A percentile compares a stretch with the other conserved stretches of the same genome.
Evolutionary conservation across 148 eudicot genomes (phyloP).

Genomic region (Amaranthus palmeri): DNA sequence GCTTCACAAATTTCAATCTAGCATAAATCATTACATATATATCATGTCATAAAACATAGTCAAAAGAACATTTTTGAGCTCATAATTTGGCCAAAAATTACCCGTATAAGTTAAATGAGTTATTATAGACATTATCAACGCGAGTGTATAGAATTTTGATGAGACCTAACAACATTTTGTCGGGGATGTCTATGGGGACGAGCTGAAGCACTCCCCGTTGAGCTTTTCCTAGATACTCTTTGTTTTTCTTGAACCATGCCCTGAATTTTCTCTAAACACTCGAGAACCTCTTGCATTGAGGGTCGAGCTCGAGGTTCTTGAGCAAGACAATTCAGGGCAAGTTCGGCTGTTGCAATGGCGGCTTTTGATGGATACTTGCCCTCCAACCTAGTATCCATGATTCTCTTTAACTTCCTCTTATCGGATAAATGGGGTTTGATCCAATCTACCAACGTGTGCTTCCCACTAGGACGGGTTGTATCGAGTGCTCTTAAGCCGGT

Average conservation of each 20-base stretch:
- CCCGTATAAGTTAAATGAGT: not conserved
- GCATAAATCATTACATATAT: not conserved
- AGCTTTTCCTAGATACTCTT: constrained; percentile 32
- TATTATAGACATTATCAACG: constrained; percentile 10
- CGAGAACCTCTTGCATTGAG: constrained; percentile 70
- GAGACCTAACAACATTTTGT: constrained; percentile 22
- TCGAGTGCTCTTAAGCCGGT: constrained; percentile 65
- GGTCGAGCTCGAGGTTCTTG: constrained; percentile 54
- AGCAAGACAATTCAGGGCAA: constrained; percentile 59
- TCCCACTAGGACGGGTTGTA: constrained; percentile 44
- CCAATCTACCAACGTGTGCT: constrained; percentile 53
- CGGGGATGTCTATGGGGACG: constrained; percentile 26
- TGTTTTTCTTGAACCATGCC: constrained; percentile 32
- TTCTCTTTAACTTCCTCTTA: constrained; percentile 44
- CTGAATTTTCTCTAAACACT: constrained; percentile 36
- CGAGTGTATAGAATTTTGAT: constrained; percentile 23
- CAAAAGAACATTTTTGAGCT: not conserved
- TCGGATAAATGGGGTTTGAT: constrained; percentile 53
- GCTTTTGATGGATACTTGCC: constrained; percentile 67
- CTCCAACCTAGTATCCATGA: constrained; percentile 67
- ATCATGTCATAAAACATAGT: not conserved
- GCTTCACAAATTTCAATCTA: not conserved
- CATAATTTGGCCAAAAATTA: not conserved
- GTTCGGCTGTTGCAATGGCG: constrained; percentile 49
- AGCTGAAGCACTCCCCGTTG: constrained; percentile 15